Percentiles rank a stretch among this genome's conserved stretches.
Conservation (phyloP, 1,139 yeast species). For the Hemisphaericaspora xylanilytica region DNA sequence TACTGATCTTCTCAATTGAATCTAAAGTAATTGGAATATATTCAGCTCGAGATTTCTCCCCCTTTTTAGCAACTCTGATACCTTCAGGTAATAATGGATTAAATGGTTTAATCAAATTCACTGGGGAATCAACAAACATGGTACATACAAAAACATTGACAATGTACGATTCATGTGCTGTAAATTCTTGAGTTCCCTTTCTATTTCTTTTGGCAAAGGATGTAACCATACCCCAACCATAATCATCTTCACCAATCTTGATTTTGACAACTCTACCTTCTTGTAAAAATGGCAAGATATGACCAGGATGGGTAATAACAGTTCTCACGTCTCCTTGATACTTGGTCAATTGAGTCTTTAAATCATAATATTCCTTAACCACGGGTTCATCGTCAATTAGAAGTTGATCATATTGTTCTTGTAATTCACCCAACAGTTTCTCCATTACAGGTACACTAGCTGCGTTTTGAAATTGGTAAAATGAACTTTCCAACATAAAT, state of each 20-base stretch:
- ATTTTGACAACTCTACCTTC: constrained; percentile 84
- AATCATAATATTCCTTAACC: constrained; percentile 78
- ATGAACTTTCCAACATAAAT: constrained; percentile 91
- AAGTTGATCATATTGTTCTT: constrained; percentile 46
- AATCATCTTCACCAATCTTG: constrained; percentile 56
- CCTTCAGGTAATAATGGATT: constrained; percentile 84
- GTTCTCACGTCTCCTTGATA: constrained; percentile 79
- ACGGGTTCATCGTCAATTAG: constrained; percentile 70
- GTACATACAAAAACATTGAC: constrained; percentile 81
- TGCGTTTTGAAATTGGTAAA: constrained; percentile 92
- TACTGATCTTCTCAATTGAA: constrained; percentile 72
- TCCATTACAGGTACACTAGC: constrained; percentile 86
- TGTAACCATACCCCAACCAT: constrained; percentile 95
- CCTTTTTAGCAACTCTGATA: constrained; percentile 74
- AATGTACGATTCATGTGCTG: constrained; percentile 84
- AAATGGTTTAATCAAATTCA: constrained; percentile 64
- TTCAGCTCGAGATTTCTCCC: constrained; percentile 72
- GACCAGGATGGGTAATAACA: constrained; percentile 90
- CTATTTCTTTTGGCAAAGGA: constrained; percentile 67
- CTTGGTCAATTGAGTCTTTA: constrained; percentile 64
- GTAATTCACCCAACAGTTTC: constrained; percentile 52
- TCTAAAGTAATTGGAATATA: constrained; percentile 81
- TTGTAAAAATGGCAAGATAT: constrained; percentile 77
- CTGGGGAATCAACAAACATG: constrained; percentile 77
- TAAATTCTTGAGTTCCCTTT: constrained; percentile 53